Conservation (phyloP, 2,329 filamentous ascomycete species). For the Dendrostoma leiphaemia region DNA sequence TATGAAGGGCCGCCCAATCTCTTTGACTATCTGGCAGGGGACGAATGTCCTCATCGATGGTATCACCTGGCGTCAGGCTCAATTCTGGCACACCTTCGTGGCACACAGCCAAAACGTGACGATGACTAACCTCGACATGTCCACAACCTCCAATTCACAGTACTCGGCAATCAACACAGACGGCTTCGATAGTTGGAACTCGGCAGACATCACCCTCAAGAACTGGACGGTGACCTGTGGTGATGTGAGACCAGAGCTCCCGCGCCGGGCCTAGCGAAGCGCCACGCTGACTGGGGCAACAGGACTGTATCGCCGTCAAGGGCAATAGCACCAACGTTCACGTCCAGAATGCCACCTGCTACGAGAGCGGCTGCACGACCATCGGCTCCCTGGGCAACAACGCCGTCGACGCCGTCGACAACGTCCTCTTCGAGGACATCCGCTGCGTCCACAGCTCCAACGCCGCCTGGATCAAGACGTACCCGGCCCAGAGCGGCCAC, state of each 20-base stretch:
- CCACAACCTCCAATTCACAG: conserved; percentile 41
- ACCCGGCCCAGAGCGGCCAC: conserved; percentile 35
- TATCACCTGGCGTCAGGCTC: conserved; percentile 41
- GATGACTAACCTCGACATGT: conserved; percentile 52
- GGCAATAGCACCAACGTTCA: conserved; percentile 38
- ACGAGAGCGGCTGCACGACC: conserved; percentile 35
- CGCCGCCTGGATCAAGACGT: conserved; percentile 42
- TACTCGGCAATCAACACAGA: conserved; percentile 49
- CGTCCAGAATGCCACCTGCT: conserved; percentile 35
- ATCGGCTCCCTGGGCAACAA: conserved; percentile 37
- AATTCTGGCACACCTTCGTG: conserved; percentile 49
- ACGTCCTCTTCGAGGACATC: conserved; percentile 37
- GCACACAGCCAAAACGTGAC: conserved; percentile 48
- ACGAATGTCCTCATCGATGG: conserved; percentile 45
- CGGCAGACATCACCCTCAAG: conserved; percentile 40
- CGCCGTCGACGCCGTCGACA: conserved; percentile 33
- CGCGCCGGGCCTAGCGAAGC: too few relatives aligned
- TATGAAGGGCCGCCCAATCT: conserved; percentile 42
- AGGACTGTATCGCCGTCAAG: conserved; percentile 41
- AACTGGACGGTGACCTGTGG: conserved; percentile 45
- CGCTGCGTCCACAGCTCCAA: conserved; percentile 36
- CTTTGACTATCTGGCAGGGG: conserved; percentile 42
- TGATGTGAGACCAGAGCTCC: conserved; percentile 31
- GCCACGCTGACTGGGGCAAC: neutral
- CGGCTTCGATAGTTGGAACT: conserved; percentile 50